These are phyloP conservation scores for Pseudogymnoascus sp. DNA, from an alignment of 2,329 filamentous ascomycete species.

Conservation along the genomic window DNA sequence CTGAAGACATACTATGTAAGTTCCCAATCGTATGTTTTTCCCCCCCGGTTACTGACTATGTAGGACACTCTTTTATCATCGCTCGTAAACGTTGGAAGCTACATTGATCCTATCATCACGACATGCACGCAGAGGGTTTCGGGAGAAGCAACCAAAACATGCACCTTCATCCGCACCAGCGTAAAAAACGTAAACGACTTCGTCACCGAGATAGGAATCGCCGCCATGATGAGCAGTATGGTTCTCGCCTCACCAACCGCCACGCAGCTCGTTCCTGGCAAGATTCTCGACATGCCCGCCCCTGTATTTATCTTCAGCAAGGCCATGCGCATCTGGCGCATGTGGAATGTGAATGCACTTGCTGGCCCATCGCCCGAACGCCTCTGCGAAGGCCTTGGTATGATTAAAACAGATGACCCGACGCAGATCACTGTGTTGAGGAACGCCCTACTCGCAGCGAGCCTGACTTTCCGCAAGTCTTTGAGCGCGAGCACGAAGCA, in stretches of 20 bases:
- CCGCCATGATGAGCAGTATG: background rate
- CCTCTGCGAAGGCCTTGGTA: background rate
- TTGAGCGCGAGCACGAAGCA: background rate
- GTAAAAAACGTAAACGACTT: background rate
- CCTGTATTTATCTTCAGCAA: background rate
- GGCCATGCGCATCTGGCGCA: background rate
- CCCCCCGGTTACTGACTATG: background rate
- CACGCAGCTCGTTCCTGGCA: background rate
- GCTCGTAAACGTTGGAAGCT: background rate
- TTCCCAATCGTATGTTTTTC: background rate
- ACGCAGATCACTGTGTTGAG: background rate
- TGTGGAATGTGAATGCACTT: background rate
- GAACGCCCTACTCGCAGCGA: background rate
- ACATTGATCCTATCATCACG: background rate
- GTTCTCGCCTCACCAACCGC: background rate
- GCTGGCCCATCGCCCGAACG: background rate
- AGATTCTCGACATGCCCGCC: background rate
- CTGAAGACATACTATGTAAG: constrained; percentile 7
- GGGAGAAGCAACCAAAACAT: background rate
- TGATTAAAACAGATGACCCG: background rate
- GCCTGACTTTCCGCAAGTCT: background rate
- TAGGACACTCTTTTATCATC: background rate
- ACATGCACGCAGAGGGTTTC: background rate
- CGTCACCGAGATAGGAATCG: background rate
- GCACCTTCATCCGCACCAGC: background rate